phyloP scores from a whole-genome alignment of 495 filamentous ascomycete species.

The Trichocladium antarcticum region DNA sequence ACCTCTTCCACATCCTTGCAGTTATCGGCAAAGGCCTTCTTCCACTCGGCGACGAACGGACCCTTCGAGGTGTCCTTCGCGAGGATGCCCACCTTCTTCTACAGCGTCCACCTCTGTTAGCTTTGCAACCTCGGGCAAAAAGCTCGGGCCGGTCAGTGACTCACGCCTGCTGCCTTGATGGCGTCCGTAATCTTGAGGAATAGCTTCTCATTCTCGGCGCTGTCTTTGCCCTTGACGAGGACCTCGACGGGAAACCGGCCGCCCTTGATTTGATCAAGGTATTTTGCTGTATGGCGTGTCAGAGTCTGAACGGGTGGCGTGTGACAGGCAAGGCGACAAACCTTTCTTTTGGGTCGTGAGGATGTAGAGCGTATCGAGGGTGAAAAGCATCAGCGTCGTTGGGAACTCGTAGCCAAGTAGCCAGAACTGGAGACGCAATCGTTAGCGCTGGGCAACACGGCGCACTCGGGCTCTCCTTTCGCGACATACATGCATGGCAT shows the following conservation, averaged over 20 bases:
- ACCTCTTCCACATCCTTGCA: conserved; percentile 80
- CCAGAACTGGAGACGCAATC: conserved; percentile 63
- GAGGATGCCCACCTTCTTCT: conserved; percentile 84
- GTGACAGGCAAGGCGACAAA: conserved; percentile 22
- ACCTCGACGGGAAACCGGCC: conserved; percentile 87
- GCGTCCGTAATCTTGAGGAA: conserved; percentile 69
- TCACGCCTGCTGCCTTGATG: conserved; percentile 80
- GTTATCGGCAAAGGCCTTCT: conserved; percentile 60
- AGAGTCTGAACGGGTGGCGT: conserved; percentile 3
- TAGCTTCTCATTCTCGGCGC: conserved; percentile 74
- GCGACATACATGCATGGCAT: conserved; percentile 77
- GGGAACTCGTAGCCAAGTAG: conserved; percentile 97
- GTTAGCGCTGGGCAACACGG: conserved; percentile 9
- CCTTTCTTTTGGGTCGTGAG: conserved; percentile 97
- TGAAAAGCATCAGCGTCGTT: conserved; percentile 84
- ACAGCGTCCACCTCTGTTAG: conserved; percentile 14
- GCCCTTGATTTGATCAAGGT: conserved; percentile 83
- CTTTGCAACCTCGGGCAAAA: background rate
- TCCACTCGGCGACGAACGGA: conserved; percentile 94
- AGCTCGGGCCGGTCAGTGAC: conserved; percentile 26
- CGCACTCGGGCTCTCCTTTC: background rate
- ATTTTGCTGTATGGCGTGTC: conserved; percentile 54
- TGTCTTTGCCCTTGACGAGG: conserved; percentile 78
- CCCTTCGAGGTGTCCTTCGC: conserved; percentile 74
- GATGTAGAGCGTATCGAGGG: conserved; percentile 73